Base-by-base conservation (phyloP, 495 filamentous ascomycete species). In the Lichina pygmaea region DNA sequence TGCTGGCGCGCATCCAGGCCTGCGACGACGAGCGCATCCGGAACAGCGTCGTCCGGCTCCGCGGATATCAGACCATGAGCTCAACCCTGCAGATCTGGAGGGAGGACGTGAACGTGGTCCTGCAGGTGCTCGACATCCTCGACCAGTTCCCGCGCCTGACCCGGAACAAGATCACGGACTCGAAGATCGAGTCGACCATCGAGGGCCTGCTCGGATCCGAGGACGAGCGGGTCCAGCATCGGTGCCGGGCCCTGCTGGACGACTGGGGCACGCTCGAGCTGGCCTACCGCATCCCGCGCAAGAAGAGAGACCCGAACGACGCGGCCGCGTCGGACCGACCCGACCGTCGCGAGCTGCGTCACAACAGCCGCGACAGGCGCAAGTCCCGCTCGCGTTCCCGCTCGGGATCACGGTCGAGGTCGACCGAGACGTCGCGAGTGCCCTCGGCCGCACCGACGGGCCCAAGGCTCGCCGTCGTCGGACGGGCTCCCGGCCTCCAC, bases 131-230 rank as follows among this genome's bases (percentile, higher is more conserved):
- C 48, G 77, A 91, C 53, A 86, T 95, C 36, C 70, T 99, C 33
- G 74, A 85, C 55, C 75, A 75, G 36, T 80, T 94, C 48, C 89
- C 91, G 6, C 77, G 86, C 15, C 66, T 95, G 30, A 94, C 89
- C 8, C 80, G 81, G 44, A 99, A 99, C 62, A 99, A 95, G 60
- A 94, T 99, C 48, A 76, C 78, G 47, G 84, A 93, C 53, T 93
- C 89, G 5, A 92, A 93, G 54, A 93, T 99, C 48, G 89, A 99
- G 57, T 67, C 72, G 5, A 81, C 77, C 0, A 72, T 99, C 41
- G 66, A 81, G 54, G 65, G 69, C 8, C 61, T 99, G 31, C 72
- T 69, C 7, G 61, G 56, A 10, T 77, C 67, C 33, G 36, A 39
- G 11, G 78, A 95, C 51, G 77, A 85, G 46, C 66, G 72, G 44